Evolutionary conservation across 2,329 filamentous ascomycete genomes (phyloP), one percentile per base, ranked within the genome.

Genomic region (Tolypocladium pustulatum): DNA sequence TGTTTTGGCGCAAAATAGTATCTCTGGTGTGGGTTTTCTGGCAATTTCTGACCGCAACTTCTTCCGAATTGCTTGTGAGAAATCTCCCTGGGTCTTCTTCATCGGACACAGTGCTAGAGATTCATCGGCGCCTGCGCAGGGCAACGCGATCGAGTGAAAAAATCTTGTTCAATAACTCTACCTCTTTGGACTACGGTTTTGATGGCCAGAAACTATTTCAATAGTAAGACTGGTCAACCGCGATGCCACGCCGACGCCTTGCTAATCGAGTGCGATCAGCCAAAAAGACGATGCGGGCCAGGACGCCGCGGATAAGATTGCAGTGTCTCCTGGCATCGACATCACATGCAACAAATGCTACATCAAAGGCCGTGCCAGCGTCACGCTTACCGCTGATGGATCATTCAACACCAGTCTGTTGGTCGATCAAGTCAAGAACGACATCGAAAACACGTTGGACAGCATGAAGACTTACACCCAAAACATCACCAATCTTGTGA

Each of bases 401-500:
- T 65, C 71, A 4, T 77, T 81, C 65, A 75, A 81, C 56, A 63
- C 70, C 27, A 71, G 60, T 5, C 59, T 72, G 27, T 66, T 67
- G 9, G 27, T 60, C 5, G 51, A 61, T 22, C 54, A 59, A 9
- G 64, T 75, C 54, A 71, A 68, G 0, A 54, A 65, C 10, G 64
- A 71, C 32, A 57, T 77, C n/a, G 61, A 58, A 8, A 62, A 65
- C 1, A 71, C 73, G 5, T 57, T 76, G 20, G 52, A 66, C 15
- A 74, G 75, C 20, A 60, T 74, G 27, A 73, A 70, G 10, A 58
- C 66, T n/a, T 65, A 69, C 5, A 46, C 65, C 1, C n/a, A 64
- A 2, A 67, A 73, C 43, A 34, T 71, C 6, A 56, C 56, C n/a
- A 27, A 60, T 0, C 63, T 65, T 43, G 67, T 68, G 20, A 49